Percentiles rank a stretch among this genome's conserved stretches.
phyloP scores from a whole-genome alignment of 352 stramenopile genomes.

The Globisporangium apiculatum region DNA sequence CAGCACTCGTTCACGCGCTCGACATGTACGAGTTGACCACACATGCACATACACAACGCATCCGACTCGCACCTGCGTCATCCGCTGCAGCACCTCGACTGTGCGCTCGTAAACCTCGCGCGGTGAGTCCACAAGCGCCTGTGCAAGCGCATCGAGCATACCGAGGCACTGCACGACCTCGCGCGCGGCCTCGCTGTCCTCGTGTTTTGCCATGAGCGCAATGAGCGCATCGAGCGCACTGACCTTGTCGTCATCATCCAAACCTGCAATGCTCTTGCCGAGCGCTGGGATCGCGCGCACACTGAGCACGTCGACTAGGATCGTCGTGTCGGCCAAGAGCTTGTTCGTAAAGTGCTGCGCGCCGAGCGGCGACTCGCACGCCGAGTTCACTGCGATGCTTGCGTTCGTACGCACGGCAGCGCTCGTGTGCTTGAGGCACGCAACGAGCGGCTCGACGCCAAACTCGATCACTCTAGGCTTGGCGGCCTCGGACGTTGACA shows the following conservation, averaged over 20 bases:
- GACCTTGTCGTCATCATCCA: slow-evolving; percentile 40
- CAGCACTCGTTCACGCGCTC: not conserved
- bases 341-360: slow-evolving; percentile 32
- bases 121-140: slow-evolving; percentile 19
- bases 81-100: slow-evolving; percentile 21
- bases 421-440: slow-evolving; percentile 44
- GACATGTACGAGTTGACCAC: not conserved
- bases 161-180: slow-evolving; percentile 45
- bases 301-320: slow-evolving; percentile 53
- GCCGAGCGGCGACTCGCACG: slow-evolving; percentile 46
- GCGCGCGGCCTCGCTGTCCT: slow-evolving; percentile 21
- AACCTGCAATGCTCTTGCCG: slow-evolving; percentile 25
- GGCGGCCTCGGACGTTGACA: slow-evolving; percentile 58
- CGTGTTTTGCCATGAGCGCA: slow-evolving; percentile 13
- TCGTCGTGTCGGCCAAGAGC: slow-evolving; percentile 24
- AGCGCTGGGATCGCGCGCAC: slow-evolving; percentile 38
- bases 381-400: slow-evolving; percentile 51
- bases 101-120: slow-evolving; percentile 16
- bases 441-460: slow-evolving; percentile 53
- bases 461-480: slow-evolving; percentile 65
- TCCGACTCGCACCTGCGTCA: slow-evolving; percentile 12
- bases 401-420: slow-evolving; percentile 39
- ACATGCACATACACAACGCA: not conserved
- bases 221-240: slow-evolving; percentile 31
- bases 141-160: slow-evolving; percentile 37